A percentile compares a stretch with the other conserved stretches of the same genome.
Evolutionary conservation across 805 yeast species (phyloP).

Genomic region (Ogataea methanolica): DNA sequence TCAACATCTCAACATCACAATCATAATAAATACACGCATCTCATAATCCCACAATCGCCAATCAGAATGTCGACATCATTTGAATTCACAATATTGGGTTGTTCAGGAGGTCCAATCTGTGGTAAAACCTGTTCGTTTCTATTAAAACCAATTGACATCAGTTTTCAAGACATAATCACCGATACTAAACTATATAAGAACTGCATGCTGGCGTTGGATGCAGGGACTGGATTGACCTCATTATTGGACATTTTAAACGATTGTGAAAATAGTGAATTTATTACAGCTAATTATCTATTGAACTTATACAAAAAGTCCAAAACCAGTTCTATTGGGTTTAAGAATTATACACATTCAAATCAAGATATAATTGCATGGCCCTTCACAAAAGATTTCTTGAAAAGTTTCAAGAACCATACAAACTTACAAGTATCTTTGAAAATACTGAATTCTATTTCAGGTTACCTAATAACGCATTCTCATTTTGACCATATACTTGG

Average conservation of each 20-base stretch:
- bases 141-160: conserved; percentile 47
- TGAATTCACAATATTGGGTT: conserved; percentile 67
- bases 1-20: too few species aligned
- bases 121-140: conserved; percentile 64
- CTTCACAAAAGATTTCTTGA: conserved; percentile 1
- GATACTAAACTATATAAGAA: conserved; percentile 17
- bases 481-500: conserved; percentile 80
- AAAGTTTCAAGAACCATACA: background rate
- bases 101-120: conserved; percentile 83
- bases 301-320: conserved; percentile 9
- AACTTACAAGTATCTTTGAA: conserved; percentile 8
- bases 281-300: conserved; percentile 8
- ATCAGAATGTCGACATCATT: conserved; percentile 25
- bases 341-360: too few species aligned
- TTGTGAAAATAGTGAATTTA: conserved; percentile 1
- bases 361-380: too few species aligned
- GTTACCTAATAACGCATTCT: conserved; percentile 67
- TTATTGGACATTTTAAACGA: conserved; percentile 36
- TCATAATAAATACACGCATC: too few species aligned
- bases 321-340: too few species aligned
- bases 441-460: conserved; percentile 34
- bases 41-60: too few species aligned
- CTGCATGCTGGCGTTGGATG: conserved; percentile 62
- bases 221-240: conserved; percentile 67
- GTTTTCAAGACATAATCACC: conserved; percentile 35